Percentiles rank a stretch among this genome's conserved stretches.
These are phyloP conservation scores for Asparagopsis taxiformis DNA, from an alignment of 31 red algal genomes.

Conservation along the genomic window DNA sequence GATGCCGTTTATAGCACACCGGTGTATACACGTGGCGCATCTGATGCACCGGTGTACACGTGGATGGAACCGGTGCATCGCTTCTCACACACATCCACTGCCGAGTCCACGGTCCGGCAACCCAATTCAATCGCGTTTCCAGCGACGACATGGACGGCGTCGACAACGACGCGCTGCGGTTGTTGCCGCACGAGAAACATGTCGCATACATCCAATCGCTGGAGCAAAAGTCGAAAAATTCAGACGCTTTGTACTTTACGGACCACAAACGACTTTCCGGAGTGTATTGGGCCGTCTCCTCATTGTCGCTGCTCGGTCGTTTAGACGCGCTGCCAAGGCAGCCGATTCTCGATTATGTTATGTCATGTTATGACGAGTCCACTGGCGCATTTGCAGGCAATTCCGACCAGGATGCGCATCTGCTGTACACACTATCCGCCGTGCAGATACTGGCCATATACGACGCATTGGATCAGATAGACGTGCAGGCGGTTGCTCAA, in stretches of 20 bases:
- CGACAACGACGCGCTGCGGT: not conserved
- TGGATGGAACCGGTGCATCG: too few relatives aligned
- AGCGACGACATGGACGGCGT: too few relatives aligned
- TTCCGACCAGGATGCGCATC: conserved; percentile 83
- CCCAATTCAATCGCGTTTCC: too few relatives aligned
- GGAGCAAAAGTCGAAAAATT: conserved; percentile 45
- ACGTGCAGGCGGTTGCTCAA: conserved; percentile 27
- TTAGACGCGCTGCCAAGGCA: conserved; percentile 49
- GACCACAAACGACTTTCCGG: conserved; percentile 90
- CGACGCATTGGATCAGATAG: conserved; percentile 42
- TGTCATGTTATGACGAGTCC: conserved; percentile 53
- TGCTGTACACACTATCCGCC: conserved; percentile 88
- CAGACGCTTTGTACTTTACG: conserved; percentile 67
- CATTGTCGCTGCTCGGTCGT: conserved; percentile 63
- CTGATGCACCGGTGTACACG: too few relatives aligned
- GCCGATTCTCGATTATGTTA: conserved; percentile 52
- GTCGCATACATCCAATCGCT: conserved; percentile 44
- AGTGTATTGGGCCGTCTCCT: conserved; percentile 91
- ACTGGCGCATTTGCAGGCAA: conserved; percentile 83
- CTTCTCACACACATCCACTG: too few relatives aligned
- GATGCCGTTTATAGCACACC: too few relatives aligned
- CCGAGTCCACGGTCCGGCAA: too few relatives aligned
- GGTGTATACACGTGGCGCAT: too few relatives aligned
- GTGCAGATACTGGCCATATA: conserved; percentile 86
- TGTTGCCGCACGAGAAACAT: conserved; percentile 31